These are phyloP conservation scores for Phragmites australis DNA, from an alignment of 176 grass and related monocot genomes.

Conservation along the genomic window DNA sequence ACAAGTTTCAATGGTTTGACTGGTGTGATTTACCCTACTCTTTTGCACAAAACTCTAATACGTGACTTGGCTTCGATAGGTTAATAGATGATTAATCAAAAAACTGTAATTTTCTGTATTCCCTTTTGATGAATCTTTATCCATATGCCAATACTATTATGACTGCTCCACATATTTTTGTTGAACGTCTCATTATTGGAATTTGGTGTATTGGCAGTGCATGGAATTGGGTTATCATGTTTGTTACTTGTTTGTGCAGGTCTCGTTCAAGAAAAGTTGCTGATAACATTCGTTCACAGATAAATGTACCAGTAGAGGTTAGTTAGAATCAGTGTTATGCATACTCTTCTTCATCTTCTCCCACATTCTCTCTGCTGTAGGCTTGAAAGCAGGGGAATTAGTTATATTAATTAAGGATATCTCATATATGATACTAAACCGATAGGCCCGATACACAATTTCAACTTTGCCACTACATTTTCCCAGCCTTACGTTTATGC, in stretches of 20 bases:
- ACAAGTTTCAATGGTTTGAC: constrained; percentile 21
- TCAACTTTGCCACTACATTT: constrained; percentile 1
- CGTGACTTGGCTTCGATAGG: neutral
- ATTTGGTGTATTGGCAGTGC: neutral
- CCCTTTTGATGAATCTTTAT: neutral
- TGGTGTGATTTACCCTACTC: neutral
- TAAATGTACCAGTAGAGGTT: constrained; percentile 70
- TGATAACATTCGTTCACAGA: constrained; percentile 62
- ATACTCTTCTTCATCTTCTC: neutral
- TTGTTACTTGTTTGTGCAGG: constrained; percentile 48
- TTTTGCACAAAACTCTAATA: constrained; percentile 1
- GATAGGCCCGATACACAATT: neutral
- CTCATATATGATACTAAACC: neutral
- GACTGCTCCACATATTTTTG: neutral
- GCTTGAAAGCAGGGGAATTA: neutral
- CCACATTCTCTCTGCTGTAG: neutral
- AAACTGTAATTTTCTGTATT: neutral
- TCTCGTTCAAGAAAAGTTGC: constrained; percentile 57
- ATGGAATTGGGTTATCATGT: neutral
- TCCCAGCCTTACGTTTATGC: neutral
- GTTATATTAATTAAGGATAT: neutral
- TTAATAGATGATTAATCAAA: neutral
- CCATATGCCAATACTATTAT: constrained; percentile 1
- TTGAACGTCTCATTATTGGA: neutral
- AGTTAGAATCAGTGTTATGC: constrained; percentile 7